These are phyloP conservation scores for Stentor roeselii DNA, from an alignment of 73 alveolate genomes.

Conservation along the genomic window DNA sequence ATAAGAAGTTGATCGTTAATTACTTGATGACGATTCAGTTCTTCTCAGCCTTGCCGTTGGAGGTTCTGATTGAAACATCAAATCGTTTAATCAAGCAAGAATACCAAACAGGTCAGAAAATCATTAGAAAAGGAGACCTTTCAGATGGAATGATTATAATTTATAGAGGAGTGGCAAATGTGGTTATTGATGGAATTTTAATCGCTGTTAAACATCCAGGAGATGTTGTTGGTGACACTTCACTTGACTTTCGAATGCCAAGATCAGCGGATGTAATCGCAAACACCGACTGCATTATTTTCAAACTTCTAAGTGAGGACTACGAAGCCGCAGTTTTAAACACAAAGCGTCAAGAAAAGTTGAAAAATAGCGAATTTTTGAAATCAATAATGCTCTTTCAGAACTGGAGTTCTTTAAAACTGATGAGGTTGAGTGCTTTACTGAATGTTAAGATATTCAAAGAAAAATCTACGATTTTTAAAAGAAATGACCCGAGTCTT, in stretches of 20 bases:
- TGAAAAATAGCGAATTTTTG: not conserved
- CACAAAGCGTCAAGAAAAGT: not conserved
- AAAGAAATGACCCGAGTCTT: not conserved
- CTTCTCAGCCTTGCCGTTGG: not conserved
- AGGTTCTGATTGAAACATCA: not conserved
- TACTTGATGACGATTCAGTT: too few species aligned
- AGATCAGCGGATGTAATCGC: conserved; percentile 7
- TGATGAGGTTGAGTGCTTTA: not conserved
- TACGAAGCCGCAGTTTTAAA: not conserved
- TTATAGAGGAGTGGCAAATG: not conserved
- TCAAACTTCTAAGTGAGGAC: not conserved
- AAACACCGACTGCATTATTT: not conserved
- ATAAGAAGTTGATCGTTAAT: too few species aligned
- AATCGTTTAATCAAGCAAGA: not conserved
- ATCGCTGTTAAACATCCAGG: not conserved
- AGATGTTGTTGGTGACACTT: conserved; percentile 9
- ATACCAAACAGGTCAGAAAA: not conserved
- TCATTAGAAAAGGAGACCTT: not conserved
- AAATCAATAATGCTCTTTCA: not conserved
- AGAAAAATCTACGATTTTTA: not conserved
- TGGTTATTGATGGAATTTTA: conserved; percentile 4
- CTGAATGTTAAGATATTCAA: not conserved
- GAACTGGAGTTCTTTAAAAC: not conserved
- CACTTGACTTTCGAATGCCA: not conserved
- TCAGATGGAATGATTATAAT: not conserved